Evolutionary conservation across 2,329 filamentous ascomycete species (phyloP), one percentile per base, ranked within the genome.

Genomic region (Fusarium albosuccineum): DNA sequence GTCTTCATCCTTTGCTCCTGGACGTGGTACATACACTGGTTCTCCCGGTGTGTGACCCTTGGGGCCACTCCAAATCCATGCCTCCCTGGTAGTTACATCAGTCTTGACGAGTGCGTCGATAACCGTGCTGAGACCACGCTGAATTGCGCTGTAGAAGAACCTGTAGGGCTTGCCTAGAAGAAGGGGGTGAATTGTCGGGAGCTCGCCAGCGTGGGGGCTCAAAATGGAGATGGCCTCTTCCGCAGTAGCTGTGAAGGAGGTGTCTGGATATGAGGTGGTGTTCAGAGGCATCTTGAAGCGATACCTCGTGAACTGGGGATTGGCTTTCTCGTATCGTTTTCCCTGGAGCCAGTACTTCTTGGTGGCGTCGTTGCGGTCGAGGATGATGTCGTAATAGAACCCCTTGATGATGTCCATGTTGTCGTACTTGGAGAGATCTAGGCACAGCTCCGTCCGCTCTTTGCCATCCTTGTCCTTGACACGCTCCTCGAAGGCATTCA

Each of bases 401-500:
- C 80, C 81, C 29, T 87, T 83, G 37, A 96, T 80, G 14, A 94
- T 82, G 59, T 92, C 88, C 1, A 86, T 78, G 52, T 86, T 90
- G 0, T 87, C 82, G 72, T 91, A 94, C 52, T 86, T 81, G 30
- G 89, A 78, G 1, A 91, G 75, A 63, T 97, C 93, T 56, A 90
- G 87, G 30, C 89, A 81, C 16, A 96, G 82, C 61, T 89, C 82
- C 1, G 68, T 76, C 11, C 56, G 53, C 9, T 70, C 58, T 10
- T 73, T 58, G 3, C 73, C 74, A 0, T 74, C 70, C 1, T 82
- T 79, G 2, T 77, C 78, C 30, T 79, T 76, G 0, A 72, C 62
- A 0, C 71, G 66, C 65, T 92, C 86, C 71, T 95, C 91, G 75
- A 89, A 96, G 0, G 92, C 87, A 69, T 97, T 97, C 74, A 93